Conservation (phyloP, 169 alveolate genomes). For the Toxoplasma gondii region DNA sequence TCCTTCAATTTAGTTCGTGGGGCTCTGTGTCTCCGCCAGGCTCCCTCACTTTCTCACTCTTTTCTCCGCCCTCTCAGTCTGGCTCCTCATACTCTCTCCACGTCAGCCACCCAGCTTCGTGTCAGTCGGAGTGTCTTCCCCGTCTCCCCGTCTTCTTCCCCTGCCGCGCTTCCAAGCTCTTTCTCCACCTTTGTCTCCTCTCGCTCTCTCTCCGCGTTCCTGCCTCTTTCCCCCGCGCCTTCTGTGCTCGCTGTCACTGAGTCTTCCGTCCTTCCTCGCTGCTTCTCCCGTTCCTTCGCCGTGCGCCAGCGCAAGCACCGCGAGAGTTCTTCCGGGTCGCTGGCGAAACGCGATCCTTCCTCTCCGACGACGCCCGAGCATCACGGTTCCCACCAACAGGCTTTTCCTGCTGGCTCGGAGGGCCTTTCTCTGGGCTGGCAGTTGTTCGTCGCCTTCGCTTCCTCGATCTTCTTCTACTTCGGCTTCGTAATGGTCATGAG, state of each 20-base stretch:
- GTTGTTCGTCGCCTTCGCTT: conserved; percentile 10
- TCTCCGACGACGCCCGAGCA: background rate
- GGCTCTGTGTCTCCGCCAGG: background rate
- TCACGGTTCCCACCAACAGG: background rate
- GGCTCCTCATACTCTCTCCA: too few species aligned
- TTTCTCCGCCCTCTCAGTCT: too few species aligned
- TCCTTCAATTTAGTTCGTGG: background rate
- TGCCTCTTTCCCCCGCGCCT: background rate
- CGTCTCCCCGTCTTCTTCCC: background rate
- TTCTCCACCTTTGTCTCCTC: too few species aligned
- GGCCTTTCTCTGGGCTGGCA: conserved; percentile 26
- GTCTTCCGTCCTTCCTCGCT: background rate
- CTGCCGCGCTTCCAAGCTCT: too few species aligned
- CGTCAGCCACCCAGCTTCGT: too few species aligned
- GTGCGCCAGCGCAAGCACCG: background rate
- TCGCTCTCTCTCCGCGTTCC: too few species aligned
- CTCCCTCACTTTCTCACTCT: background rate
- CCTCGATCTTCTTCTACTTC: conserved; percentile 9
- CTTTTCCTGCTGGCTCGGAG: background rate
- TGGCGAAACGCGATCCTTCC: background rate
- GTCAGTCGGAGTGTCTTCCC: too few species aligned
- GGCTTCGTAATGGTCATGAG: background rate
- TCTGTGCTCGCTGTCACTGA: background rate
- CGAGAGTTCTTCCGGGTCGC: background rate
- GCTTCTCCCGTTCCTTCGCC: background rate